These are phyloP conservation scores for Hypericum perforatum DNA, from an alignment of 345 rosid species.

Conservation along the genomic window DNA sequence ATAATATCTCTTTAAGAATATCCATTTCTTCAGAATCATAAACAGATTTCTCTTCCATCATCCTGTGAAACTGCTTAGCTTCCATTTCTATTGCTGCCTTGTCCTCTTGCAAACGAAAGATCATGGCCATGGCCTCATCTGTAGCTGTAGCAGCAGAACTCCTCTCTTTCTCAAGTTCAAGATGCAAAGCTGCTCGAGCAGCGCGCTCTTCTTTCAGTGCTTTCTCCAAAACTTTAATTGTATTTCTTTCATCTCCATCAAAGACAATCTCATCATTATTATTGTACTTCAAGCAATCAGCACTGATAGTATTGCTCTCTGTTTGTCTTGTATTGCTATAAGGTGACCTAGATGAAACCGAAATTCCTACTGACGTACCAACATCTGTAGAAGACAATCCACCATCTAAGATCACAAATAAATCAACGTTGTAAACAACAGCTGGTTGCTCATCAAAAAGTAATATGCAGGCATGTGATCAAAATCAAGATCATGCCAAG, in stretches of 20 bases:
- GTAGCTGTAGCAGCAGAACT: conserved; percentile 73
- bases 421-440: conserved; percentile 17
- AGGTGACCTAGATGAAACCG: conserved; percentile 19
- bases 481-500: neutral
- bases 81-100: conserved; percentile 81
- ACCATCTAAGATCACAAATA: conserved; percentile 26
- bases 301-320: conserved; percentile 14
- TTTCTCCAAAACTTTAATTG: conserved; percentile 36
- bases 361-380: conserved; percentile 11
- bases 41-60: conserved; percentile 76
- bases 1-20: conserved; percentile 71
- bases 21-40: conserved; percentile 82
- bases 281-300: conserved; percentile 18
- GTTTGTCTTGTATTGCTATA: conserved; percentile 14
- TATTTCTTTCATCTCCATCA: conserved; percentile 20
- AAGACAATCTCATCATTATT: conserved; percentile 17
- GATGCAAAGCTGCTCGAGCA: conserved; percentile 32
- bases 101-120: conserved; percentile 64
- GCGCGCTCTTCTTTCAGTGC: conserved; percentile 47
- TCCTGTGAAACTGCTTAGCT: conserved; percentile 71
- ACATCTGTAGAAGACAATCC: conserved; percentile 21
- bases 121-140: conserved; percentile 96
- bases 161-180: conserved; percentile 78
- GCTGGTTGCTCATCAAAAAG: conserved; percentile 1
- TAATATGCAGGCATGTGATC: conserved; percentile 5